Base-by-base conservation (phyloP, 495 filamentous ascomycete species). In the Monascus purpureus region DNA sequence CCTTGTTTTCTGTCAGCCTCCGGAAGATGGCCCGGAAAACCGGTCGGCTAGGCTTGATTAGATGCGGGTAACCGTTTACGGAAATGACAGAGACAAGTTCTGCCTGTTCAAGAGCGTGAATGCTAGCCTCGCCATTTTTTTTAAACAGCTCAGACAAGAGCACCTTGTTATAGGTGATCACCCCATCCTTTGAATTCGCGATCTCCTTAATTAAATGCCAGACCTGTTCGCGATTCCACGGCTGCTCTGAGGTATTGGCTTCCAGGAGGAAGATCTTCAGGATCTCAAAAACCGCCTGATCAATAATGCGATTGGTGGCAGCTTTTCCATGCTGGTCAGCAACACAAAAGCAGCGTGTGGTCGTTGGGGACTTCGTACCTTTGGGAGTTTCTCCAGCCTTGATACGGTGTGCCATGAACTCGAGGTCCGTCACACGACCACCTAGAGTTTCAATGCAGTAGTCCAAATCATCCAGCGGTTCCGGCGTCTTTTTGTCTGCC, bases 351-450 rank as follows among this genome's bases (percentile, higher is more conserved):
- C n/a, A n/a, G n/a, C n/a, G n/a, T n/a, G n/a, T n/a, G n/a, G n/a
- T n/a, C n/a, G n/a, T n/a, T 13, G 2, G 17, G 11, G 9, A 51
- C 12, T n/a, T 20, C 55, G 14, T 48, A 63, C 67, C 69, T 46
- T 66, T 67, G 1, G 90, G 90, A 0, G 67, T 81, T 57, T 96
- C 88, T 13, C 92, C 92, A 9, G 77, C 73, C 47, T 85, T 84
- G 40, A 97, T 81, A n/a, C 90, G 68, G 36, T 86, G 74, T 8
- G 87, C 79, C 37, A 97, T 75, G 43, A 86, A 85, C 43, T 95
- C 88, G 15, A 97, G 77, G 45, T 97, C 92, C 0, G 85, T 94
- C 3, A 97, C 68, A 5, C 90, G 78, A 2, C 90, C 90, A 17
- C 90, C 90, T 13, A 97, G 68, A 0, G 73, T 62, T 12, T 72